Evolutionary conservation across 495 filamentous ascomycete genomes (phyloP).

Genomic region (Aspergillus leporis): DNA sequence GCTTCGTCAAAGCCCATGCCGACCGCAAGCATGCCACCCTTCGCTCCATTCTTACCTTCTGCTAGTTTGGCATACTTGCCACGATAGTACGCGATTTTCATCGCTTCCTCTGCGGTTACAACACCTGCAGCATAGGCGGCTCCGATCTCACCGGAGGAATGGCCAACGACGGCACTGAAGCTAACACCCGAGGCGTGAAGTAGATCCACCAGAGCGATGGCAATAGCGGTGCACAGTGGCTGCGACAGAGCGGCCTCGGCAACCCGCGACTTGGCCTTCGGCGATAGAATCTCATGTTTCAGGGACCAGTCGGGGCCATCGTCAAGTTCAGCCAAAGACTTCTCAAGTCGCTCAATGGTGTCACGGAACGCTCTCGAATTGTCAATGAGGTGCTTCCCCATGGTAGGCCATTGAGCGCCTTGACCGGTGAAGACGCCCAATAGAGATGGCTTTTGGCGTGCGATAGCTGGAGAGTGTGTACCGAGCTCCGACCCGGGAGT

Average conservation of each 20-base stretch:
- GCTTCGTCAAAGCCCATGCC: slow-evolving; percentile 8
- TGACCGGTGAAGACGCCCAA: slow-evolving; percentile 19
- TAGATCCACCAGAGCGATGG: slow-evolving; percentile 16
- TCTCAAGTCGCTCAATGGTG: not conserved
- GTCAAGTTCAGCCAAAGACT: no score
- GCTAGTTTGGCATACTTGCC: no score
- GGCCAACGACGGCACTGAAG: slow-evolving; percentile 16
- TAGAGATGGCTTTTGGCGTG: no score
- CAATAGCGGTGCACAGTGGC: slow-evolving; percentile 34
- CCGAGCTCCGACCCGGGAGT: not conserved
- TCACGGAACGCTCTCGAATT: slow-evolving; percentile 3
- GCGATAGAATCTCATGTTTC: slow-evolving; percentile 4
- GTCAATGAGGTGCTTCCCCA: slow-evolving; percentile 20
- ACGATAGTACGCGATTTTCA: slow-evolving; percentile 12
- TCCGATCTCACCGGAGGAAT: slow-evolving; percentile 26
- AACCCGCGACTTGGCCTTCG: not conserved
- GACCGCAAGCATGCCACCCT: slow-evolving; percentile 38
- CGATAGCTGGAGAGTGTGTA: not conserved
- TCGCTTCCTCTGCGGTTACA: slow-evolving; percentile 4
- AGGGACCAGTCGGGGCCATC: slow-evolving; percentile 9
- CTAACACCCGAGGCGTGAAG: slow-evolving; percentile 13
- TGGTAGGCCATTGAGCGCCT: slow-evolving; percentile 31
- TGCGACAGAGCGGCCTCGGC: slow-evolving; percentile 24
- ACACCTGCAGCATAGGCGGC: slow-evolving; percentile 20
- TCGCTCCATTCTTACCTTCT: slow-evolving; percentile 42